Evolutionary conservation across 257 asterid species (phyloP).

Genomic region (Solanum neorickii): DNA sequence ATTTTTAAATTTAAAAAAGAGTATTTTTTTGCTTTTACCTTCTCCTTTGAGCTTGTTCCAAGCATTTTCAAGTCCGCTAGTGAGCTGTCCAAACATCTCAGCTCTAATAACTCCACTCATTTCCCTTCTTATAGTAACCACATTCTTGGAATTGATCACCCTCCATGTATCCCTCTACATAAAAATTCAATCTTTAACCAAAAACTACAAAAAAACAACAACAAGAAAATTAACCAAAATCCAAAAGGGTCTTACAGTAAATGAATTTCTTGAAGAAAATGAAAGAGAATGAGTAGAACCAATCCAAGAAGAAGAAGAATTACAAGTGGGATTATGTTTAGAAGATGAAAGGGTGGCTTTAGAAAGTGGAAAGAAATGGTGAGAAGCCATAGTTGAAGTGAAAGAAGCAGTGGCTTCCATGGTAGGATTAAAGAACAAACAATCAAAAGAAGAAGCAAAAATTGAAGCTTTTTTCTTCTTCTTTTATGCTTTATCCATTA

Average conservation of each 20-base stretch:
- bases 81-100: constrained; percentile 95
- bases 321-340: not conserved
- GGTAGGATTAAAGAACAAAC: not conserved
- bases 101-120: constrained; percentile 50
- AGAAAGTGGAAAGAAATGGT: constrained; percentile 39
- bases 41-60: constrained; percentile 98
- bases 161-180: constrained; percentile 65
- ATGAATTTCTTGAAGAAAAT: constrained; percentile 43
- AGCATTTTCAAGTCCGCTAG: constrained; percentile 82
- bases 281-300: constrained; percentile 38
- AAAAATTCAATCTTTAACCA: not conserved
- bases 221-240: not conserved
- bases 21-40: constrained; percentile 26
- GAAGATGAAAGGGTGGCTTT: constrained; percentile 4
- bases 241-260: constrained; percentile 31
- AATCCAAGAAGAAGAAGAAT: constrained; percentile 15
- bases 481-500: not conserved
- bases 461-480: not conserved
- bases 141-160: constrained; percentile 30
- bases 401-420: constrained; percentile 53
- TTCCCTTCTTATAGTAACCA: constrained; percentile 19
- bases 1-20: not conserved
- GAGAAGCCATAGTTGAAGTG: constrained; percentile 48
- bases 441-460: not conserved
- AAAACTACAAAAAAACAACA: not conserved